phyloP scores from a whole-genome alignment of 768 basidiomycete genomes.

The Mycena indigotica region DNA sequence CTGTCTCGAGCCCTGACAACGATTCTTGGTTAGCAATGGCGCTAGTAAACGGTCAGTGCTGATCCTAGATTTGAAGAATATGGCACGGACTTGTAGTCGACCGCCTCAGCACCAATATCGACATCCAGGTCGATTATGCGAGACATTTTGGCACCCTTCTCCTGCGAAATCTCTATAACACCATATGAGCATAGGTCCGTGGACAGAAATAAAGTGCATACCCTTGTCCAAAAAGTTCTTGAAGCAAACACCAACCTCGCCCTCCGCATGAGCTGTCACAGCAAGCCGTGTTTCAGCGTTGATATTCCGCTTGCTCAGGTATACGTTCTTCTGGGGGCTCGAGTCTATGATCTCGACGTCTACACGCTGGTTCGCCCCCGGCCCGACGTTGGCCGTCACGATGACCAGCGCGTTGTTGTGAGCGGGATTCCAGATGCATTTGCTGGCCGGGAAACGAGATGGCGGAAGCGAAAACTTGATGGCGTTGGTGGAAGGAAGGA shows the following conservation, averaged over 20 bases:
- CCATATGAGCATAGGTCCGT: not conserved
- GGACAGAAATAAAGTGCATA: conserved; percentile 40
- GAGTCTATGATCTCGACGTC: conserved; percentile 96
- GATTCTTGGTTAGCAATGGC: conserved; percentile 99
- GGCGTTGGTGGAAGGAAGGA: conserved; percentile 41
- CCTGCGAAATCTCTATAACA: conserved; percentile 45
- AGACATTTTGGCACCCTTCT: conserved; percentile 50
- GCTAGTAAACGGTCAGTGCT: conserved; percentile 41
- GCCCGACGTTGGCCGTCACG: conserved; percentile 90
- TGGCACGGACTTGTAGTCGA: conserved; percentile 90
- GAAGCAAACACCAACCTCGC: conserved; percentile 95
- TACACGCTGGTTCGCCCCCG: conserved; percentile 74
- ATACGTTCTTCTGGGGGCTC: conserved; percentile 80
- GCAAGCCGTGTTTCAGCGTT: conserved; percentile 91
- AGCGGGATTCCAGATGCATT: conserved; percentile 96
- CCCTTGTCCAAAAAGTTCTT: conserved; percentile 76
- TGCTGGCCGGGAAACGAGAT: conserved; percentile 68
- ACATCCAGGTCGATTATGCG: conserved; percentile 90
- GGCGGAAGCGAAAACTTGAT: conserved; percentile 87
- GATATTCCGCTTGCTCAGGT: conserved; percentile 85
- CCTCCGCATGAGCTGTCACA: conserved; percentile 90
- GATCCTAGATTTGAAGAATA: not conserved
- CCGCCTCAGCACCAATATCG: conserved; percentile 97
- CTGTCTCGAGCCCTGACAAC: conserved; percentile 91
- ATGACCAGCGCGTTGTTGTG: conserved; percentile 88